Percentiles rank a stretch among this genome's conserved stretches.
Conservation (phyloP, 768 basidiomycete species). For the Auricularia sp. region DNA sequence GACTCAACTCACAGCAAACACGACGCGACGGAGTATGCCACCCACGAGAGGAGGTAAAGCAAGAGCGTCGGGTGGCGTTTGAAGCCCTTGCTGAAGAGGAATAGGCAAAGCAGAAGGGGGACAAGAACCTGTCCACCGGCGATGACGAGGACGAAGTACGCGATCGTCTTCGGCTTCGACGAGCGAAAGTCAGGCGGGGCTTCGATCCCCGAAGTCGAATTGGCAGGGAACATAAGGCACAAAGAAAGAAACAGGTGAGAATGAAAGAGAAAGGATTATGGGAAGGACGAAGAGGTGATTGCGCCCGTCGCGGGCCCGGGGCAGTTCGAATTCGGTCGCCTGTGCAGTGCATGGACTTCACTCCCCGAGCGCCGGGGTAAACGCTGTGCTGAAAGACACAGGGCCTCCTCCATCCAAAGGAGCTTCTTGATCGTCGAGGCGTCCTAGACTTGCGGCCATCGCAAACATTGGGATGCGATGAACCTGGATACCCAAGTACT, state of each 20-base stretch:
- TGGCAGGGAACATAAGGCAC: background rate
- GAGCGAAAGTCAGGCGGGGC: background rate
- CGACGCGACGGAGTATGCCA: background rate
- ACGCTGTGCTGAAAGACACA: no score
- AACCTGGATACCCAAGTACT: no score
- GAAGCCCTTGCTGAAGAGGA: background rate
- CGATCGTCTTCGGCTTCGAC: background rate
- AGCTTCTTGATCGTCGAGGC: no score
- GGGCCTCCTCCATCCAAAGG: no score
- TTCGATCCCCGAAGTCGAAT: background rate
- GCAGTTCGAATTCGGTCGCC: no score
- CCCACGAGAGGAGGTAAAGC: background rate
- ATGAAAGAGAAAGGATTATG: background rate
- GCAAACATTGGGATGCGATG: no score
- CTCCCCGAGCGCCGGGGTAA: no score
- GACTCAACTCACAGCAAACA: background rate
- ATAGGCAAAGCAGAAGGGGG: background rate
- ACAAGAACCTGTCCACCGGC: background rate
- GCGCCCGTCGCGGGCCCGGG: no score
- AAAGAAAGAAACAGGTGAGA: background rate
- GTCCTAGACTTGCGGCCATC: no score
- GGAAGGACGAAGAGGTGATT: no score
- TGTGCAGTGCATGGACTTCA: no score
- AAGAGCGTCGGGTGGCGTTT: background rate
- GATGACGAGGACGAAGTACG: background rate